Evolutionary conservation across 2,329 filamentous ascomycete genomes (phyloP).

Genomic region (Fusarium sp.): DNA sequence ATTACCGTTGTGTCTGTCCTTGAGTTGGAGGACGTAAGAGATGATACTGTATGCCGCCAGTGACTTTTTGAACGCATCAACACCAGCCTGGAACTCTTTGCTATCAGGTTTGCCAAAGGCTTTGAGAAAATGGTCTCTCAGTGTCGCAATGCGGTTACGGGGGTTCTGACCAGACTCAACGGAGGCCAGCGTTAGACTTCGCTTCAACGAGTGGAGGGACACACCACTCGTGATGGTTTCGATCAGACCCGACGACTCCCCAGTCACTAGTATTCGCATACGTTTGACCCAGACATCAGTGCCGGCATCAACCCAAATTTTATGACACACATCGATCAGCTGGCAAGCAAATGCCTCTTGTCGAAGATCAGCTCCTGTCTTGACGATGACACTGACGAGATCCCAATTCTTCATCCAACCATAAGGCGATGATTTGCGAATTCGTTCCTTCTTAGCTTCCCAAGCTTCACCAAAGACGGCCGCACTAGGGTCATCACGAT

Average conservation of each 20-base stretch:
- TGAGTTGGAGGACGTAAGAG: slow-evolving; percentile 84
- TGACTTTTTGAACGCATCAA: slow-evolving; percentile 83
- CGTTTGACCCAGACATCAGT: slow-evolving; percentile 88
- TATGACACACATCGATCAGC: slow-evolving; percentile 82
- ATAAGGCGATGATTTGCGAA: slow-evolving; percentile 84
- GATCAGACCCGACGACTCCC: slow-evolving; percentile 84
- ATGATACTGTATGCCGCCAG: slow-evolving; percentile 88
- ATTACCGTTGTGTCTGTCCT: slow-evolving; percentile 88
- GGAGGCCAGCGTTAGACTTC: slow-evolving; percentile 79
- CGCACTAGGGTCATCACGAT: slow-evolving; percentile 86
- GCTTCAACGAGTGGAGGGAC: slow-evolving; percentile 86
- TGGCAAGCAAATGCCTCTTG: slow-evolving; percentile 91
- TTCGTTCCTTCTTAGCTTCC: slow-evolving; percentile 85
- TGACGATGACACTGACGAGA: slow-evolving; percentile 86
- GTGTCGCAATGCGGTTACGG: slow-evolving; percentile 78
- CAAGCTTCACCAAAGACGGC: slow-evolving; percentile 89
- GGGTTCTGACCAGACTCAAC: slow-evolving; percentile 79
- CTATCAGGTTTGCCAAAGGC: slow-evolving; percentile 78
- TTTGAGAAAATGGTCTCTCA: slow-evolving; percentile 84
- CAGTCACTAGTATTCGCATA: slow-evolving; percentile 88
- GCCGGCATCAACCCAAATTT: slow-evolving; percentile 80
- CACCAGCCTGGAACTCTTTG: slow-evolving; percentile 75
- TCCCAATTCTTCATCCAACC: slow-evolving; percentile 94
- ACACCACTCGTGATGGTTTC: slow-evolving; percentile 91
- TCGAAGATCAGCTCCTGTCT: slow-evolving; percentile 83